These are phyloP conservation scores for Nakazawaea wyomingensis DNA, from an alignment of 805 yeast genomes.

Conservation along the genomic window DNA sequence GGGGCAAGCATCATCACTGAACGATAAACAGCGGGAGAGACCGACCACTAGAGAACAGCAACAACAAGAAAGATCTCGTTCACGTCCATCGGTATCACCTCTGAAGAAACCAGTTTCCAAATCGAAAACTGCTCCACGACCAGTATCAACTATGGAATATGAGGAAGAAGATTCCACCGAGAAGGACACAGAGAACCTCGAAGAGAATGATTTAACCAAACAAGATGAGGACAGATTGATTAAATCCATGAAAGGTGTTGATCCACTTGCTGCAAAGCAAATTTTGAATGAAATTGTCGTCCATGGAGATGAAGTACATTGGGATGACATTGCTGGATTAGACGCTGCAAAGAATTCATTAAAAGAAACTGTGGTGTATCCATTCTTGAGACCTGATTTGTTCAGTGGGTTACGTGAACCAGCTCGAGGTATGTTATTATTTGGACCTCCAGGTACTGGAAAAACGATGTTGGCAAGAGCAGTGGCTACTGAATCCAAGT, in stretches of 20 bases:
- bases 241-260: constrained; percentile 62
- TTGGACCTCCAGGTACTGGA: constrained; percentile 99
- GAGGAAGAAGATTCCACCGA: constrained; percentile 18
- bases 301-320: constrained; percentile 83
- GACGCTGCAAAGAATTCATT: constrained; percentile 83
- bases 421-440: constrained; percentile 89
- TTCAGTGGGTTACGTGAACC: constrained; percentile 91
- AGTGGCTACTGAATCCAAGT: constrained; percentile 90
- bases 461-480: constrained; percentile 97
- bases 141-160: not conserved
- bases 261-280: constrained; percentile 71
- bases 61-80: not conserved
- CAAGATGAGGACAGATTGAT: constrained; percentile 31
- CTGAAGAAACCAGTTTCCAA: not conserved
- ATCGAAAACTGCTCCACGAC: not conserved
- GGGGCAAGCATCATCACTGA: not conserved
- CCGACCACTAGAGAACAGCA: constrained; percentile 4
- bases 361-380: constrained; percentile 94
- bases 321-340: constrained; percentile 95
- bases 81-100: constrained; percentile 9
- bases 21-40: constrained; percentile 6
- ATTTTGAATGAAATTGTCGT: constrained; percentile 85
- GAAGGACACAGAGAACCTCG: constrained; percentile 26
- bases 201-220: constrained; percentile 18
- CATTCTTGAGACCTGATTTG: constrained; percentile 88